Base-by-base conservation (phyloP, 2,329 filamentous ascomycete species). In the Aspergillus texensis region DNA sequence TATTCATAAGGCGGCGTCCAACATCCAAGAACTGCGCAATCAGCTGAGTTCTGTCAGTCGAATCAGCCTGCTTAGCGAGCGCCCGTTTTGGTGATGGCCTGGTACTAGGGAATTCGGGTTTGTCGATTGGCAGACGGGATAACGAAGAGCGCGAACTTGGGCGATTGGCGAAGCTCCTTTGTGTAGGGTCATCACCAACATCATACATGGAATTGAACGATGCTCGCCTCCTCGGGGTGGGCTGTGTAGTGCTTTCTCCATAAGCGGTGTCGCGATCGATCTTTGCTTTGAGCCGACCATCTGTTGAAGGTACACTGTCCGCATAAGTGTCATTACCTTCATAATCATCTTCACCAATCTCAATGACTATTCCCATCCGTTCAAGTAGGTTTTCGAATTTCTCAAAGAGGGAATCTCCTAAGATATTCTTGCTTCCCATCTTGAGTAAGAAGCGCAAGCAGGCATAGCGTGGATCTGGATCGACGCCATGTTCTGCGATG, bases 361-460 rank as follows among this genome's bases (percentile, higher is more conserved):
- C 88, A 60, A 95, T 82, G 48, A 88, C 84, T 66, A 94, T 93
- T 26, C 89, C 89, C 84, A 93, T 88, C 57, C 86, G 84, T 19
- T 80, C 81, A 67, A 96, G 82, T 63, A 92, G 83, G 62, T 85
- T 81, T 75, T 88, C 85, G 71, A 95, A 94, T 69, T 90, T 91
- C 62, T 90, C 86, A 66, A 87, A 83, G 32, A 96, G 81, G 5
- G 84, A 84, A 54, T 84, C 78, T 54, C 85, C 85, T 62, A 84
- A 83, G 71, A 87, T 68, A 50, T 71, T 72, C 65, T 78, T 84
- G 64, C 88, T 88, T 58, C 91, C 91, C 74, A 97, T 88, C 71
- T 89, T 89, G 75, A 95, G 92, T 61, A 97, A 80, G 71, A 96
- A 89, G 66, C 90, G 87, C 67, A 93, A 88, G 72, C 93, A 89